Evolutionary conservation across 1,284 basidiomycete species (phyloP), one percentile per base, ranked within the genome.

Genomic region (Pseudozyma pruni): DNA sequence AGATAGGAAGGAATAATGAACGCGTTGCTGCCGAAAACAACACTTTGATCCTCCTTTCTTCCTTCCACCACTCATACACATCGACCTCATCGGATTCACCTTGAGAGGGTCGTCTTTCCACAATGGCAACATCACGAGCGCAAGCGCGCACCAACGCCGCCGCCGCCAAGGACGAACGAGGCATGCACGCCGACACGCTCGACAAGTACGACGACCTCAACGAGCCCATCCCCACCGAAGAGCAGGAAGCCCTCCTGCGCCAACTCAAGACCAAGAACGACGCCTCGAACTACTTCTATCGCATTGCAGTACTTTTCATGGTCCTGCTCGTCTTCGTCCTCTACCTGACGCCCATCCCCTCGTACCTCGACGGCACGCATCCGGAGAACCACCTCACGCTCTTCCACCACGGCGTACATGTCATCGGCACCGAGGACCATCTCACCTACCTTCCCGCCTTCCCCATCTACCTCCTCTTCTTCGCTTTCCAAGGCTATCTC

Each of bases 381-480:
- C 76, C 79, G 0, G 76, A 79, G 45, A 81, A 74, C 55, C 79
- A 81, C 50, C 48, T 79, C 6, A 72, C 73, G 13, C 69, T 82
- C 25, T 78, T 79, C 56, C 64, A 75, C 31, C 67, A 72, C 43
- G 63, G 59, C 27, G 64, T 76, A 11, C 52, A 74, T 46, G 60
- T 69, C 19, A 63, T 80, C n/a, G 76, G 72, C 34, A 79, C 76
- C 22, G 70, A 76, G 40, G 76, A 79, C 7, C 79, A 82, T 44
- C 52, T 82, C 13, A 75, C 74, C 38, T 77, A 78, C 38, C 72
- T 82, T 32, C 80, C 80, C 16, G 79, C 78, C 1, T 72, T 75
- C 35, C 80, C 80, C 10, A 75, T 82, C 68, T 82, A 82, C 66
- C 19, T 76, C 14, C 13, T 74, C 63, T 75, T 76, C 55, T 71